Evolutionary conservation across 2,329 filamentous ascomycete genomes (phyloP).

Genomic region (Cadophora malorum): DNA sequence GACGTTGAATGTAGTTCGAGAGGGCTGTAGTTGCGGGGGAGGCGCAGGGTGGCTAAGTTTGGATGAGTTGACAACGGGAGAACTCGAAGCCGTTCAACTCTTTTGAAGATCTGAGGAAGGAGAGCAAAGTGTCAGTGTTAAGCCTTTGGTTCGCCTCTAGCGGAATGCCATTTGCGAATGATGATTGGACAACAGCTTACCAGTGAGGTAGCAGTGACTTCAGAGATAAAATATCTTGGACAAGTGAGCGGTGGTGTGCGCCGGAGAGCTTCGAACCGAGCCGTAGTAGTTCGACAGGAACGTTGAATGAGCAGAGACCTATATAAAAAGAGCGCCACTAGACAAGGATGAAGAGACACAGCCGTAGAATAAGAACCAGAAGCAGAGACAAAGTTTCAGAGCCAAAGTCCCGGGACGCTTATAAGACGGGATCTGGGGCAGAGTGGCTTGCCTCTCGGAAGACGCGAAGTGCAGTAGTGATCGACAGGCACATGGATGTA

Average conservation of each 20-base stretch:
- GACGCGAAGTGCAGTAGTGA: conserved; percentile 28
- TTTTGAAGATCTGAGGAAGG: conserved; percentile 9
- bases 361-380: neutral
- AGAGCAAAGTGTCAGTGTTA: conserved; percentile 24
- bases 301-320: neutral
- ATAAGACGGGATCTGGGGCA: conserved; percentile 20
- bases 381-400: conserved; percentile 9
- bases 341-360: conserved; percentile 18
- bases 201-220: neutral
- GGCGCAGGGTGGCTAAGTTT: conserved; percentile 7
- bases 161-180: neutral
- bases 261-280: conserved; percentile 17
- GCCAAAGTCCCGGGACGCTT: conserved; percentile 19
- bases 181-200: conserved; percentile 33
- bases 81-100: conserved; percentile 23
- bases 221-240: neutral
- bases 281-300: conserved; percentile 2
- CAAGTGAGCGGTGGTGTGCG: conserved; percentile 10
- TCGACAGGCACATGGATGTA: conserved; percentile 34
- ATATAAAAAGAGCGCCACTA: conserved; percentile 21
- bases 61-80: conserved; percentile 8
- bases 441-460: conserved; percentile 19
- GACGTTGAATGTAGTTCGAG: neutral
- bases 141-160: conserved; percentile 29
- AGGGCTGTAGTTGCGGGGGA: conserved; percentile 4